Evolutionary conservation across 1,284 basidiomycete genomes (phyloP), one percentile per base, ranked within the genome.

Genomic region (Boletus sp.): DNA sequence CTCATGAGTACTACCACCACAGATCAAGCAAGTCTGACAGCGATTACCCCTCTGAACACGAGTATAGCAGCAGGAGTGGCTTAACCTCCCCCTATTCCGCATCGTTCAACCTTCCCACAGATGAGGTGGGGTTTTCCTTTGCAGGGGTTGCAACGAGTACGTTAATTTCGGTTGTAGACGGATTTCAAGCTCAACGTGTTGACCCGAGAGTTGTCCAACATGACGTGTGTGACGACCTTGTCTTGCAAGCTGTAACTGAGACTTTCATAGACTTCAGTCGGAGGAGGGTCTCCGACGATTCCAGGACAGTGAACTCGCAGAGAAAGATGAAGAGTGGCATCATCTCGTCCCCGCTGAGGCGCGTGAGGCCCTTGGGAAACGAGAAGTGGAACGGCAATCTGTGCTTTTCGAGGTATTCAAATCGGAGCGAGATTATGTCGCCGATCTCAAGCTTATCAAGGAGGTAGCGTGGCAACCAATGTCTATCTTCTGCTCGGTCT

Each of bases 381-480:
- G 77, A 44, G 90, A 91, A 62, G 82, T 90, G 12, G 78, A 84
- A 51, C 74, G 90, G 38, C 90, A 93, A 63, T 89, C 84, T 12
- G 77, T 87, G 7, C 74, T 91, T 27, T 93, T 91, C 61, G 90
- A 92, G 60, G 66, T 91, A 38, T 82, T 91, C 68, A 88, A 88
- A 67, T 80, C 84, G 1, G 90, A 93, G 68, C 75, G 79, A 55
- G 84, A 88, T 54, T 92, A 91, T 64, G 87, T 91, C 9, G 57
- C 72, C 27, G 90, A 91, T 67, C 66, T 92, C 52, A 73, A 81
- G 57, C 72, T 82, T 6, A 72, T 91, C 22, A 70, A 76, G 58
- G 77, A 87, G 60, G 88, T 86, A 55, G 39, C 67, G 59, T 53
- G 30, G 5, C 7, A 8, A 29, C 44, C 17, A 14, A 17, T 32